Evolutionary conservation across 495 filamentous ascomycete genomes (phyloP).

Genomic region (Penicillium taxi): DNA sequence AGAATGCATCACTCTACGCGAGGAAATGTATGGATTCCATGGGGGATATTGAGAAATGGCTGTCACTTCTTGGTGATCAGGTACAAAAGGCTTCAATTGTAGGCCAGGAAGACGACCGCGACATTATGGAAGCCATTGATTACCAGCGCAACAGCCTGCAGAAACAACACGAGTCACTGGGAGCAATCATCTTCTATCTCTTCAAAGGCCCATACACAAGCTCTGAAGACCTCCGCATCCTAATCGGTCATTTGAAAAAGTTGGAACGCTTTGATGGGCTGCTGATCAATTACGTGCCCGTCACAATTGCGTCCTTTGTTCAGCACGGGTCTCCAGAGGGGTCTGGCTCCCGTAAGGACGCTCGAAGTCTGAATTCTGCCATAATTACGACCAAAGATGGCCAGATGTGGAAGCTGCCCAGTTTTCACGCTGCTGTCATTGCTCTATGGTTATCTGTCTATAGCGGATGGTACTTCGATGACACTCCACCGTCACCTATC

Average conservation of each 20-base stretch:
- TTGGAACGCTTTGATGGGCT: constrained; percentile 64
- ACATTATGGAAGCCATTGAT: constrained; percentile 61
- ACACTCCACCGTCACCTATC: constrained; percentile 44
- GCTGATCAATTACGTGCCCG: constrained; percentile 71
- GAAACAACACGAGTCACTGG: constrained; percentile 84
- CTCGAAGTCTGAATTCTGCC: constrained; percentile 57
- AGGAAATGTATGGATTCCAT: constrained; percentile 65
- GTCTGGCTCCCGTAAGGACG: constrained; percentile 49
- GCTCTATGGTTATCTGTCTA: constrained; percentile 88
- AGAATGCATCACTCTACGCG: constrained; percentile 48
- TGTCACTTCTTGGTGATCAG: constrained; percentile 63
- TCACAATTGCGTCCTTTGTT: constrained; percentile 62
- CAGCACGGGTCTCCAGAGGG: constrained; percentile 68
- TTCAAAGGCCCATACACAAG: constrained; percentile 64
- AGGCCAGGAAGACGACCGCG: constrained; percentile 47
- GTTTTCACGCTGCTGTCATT: constrained; percentile 65
- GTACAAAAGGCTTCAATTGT: constrained; percentile 62
- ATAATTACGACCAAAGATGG: constrained; percentile 56
- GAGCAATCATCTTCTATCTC: constrained; percentile 63
- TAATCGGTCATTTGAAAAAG: constrained; percentile 56
- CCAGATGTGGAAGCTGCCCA: constrained; percentile 58
- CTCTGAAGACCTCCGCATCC: constrained; percentile 60
- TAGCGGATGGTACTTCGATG: constrained; percentile 78
- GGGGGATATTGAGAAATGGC: constrained; percentile 61
- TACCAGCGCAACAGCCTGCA: constrained; percentile 64